Conservation (phyloP, 2,329 filamentous ascomycete genomes). For the Cladosporium phlei region DNA sequence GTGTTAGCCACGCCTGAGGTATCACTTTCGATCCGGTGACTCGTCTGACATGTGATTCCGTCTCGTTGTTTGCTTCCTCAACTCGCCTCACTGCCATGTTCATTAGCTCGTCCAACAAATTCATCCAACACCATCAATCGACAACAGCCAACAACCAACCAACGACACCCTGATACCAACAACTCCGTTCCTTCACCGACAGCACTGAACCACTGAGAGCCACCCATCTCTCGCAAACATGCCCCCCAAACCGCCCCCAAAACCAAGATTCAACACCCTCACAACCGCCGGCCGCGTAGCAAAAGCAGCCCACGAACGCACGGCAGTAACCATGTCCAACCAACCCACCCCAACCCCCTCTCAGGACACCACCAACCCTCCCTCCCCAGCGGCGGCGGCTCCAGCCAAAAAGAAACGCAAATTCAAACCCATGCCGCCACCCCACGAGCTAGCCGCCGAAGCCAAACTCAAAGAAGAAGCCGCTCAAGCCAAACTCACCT, state of each 20-base stretch:
- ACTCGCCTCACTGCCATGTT: too few species aligned
- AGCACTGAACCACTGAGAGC: too few species aligned
- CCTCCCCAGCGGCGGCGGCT: conserved; percentile 2
- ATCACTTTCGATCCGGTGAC: too few species aligned
- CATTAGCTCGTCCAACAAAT: neutral
- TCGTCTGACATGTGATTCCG: too few species aligned
- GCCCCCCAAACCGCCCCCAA: neutral
- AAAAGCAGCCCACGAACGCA: conserved; percentile 5
- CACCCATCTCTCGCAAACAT: neutral
- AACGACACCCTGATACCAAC: neutral
- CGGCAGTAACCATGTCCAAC: neutral
- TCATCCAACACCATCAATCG: neutral
- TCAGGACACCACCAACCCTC: too few species aligned
- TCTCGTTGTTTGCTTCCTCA: too few species aligned
- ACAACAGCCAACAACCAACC: neutral
- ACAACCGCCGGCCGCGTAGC: conserved; percentile 15
- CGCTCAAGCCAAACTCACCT: neutral
- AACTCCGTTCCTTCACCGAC: too few species aligned
- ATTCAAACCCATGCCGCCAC: neutral
- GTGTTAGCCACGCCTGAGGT: too few species aligned
- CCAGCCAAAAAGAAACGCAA: conserved; percentile 2
- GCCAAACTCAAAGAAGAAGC: conserved; percentile 3
- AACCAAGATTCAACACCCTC: conserved; percentile 10
- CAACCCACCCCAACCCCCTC: too few species aligned
- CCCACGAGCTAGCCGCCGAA: conserved; percentile 3